Evolutionary conservation across 768 basidiomycete genomes (phyloP), one percentile per base, ranked within the genome.

Genomic region (Psilocybe cyanescens): DNA sequence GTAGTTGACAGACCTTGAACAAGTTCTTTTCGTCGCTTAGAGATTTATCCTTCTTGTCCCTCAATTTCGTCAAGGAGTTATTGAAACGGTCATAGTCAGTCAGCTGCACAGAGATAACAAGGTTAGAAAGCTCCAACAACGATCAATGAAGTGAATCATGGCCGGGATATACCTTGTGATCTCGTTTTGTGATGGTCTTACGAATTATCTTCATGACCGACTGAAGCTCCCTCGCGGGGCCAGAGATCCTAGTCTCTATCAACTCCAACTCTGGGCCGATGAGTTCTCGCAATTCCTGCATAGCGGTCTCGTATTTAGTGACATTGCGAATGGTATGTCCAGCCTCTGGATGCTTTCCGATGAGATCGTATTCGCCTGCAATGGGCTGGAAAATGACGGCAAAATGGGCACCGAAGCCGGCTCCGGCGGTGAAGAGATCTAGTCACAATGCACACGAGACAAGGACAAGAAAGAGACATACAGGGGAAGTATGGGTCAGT

Each of bases 41-140:
- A 17, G 92, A 89, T 78, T 98, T 99, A 72, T 99, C 97, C 78
- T 98, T 97, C 86, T 99, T 99, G 74, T 99, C 97, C 60, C 97
- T 83, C 60, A 99, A 81, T 76, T 99, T 99, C 59, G 90, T 95
- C 65, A 98, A 78, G 17, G 94, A 94, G 70, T 97, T 98, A 75
- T 98, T 99, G 82, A 87, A 92, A 53, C 97, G 90, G 78, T 99
- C 97, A 67, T 89, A 99, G 76, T 99, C 97, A 28, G 90, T 80
- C 60, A 98, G 82, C 92, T 93, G 61, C 11, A 3, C 3, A 47
- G 8, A 49, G 7, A 55, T 4, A 29, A 44, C 7, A 35, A 9
- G 57, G 30, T 55, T 53, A 57, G 49, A 58, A 37, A 60, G 60
- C 49, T 57, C 16, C 30, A 44, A 28, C 8, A 30, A 30, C 14